Conservation (phyloP, 2,329 filamentous ascomycete genomes). For the Colletotrichum tanaceti region DNA sequence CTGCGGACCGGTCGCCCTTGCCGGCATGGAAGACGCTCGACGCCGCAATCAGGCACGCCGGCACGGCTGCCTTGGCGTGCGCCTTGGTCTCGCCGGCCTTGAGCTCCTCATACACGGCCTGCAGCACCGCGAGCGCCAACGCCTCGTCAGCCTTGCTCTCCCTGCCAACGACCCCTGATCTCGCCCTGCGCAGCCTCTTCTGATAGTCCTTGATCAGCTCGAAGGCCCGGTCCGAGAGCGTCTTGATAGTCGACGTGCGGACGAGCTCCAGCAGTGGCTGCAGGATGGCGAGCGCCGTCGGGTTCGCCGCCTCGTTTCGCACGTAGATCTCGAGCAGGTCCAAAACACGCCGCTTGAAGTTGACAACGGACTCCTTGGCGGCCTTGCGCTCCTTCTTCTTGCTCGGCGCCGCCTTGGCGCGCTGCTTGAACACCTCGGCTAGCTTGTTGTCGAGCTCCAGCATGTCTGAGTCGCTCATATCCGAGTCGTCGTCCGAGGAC, state of each 20-base stretch:
- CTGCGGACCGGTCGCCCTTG: slow-evolving; percentile 62
- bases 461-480: slow-evolving; percentile 98
- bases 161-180: slow-evolving; percentile 55
- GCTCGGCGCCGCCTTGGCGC: slow-evolving; percentile 69
- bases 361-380: slow-evolving; percentile 87
- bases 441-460: slow-evolving; percentile 86
- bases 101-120: slow-evolving; percentile 75
- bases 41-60: slow-evolving; percentile 74
- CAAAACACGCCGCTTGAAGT: slow-evolving; percentile 94
- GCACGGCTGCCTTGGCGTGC: slow-evolving; percentile 80
- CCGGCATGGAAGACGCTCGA: slow-evolving; percentile 69
- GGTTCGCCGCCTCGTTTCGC: slow-evolving; percentile 78
- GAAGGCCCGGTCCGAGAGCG: slow-evolving; percentile 78
- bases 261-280: slow-evolving; percentile 81
- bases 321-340: slow-evolving; percentile 89
- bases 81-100: slow-evolving; percentile 71
- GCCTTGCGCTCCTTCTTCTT: slow-evolving; percentile 88
- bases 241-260: slow-evolving; percentile 80
- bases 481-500: slow-evolving; percentile 72
- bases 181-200: slow-evolving; percentile 71
- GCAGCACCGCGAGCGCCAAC: slow-evolving; percentile 67
- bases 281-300: slow-evolving; percentile 75
- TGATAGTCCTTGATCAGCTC: slow-evolving; percentile 79
- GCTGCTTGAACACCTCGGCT: slow-evolving; percentile 84
- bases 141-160: slow-evolving; percentile 56